Conservation (phyloP, 2,329 filamentous ascomycete species). For the Xylariales sp. region DNA sequence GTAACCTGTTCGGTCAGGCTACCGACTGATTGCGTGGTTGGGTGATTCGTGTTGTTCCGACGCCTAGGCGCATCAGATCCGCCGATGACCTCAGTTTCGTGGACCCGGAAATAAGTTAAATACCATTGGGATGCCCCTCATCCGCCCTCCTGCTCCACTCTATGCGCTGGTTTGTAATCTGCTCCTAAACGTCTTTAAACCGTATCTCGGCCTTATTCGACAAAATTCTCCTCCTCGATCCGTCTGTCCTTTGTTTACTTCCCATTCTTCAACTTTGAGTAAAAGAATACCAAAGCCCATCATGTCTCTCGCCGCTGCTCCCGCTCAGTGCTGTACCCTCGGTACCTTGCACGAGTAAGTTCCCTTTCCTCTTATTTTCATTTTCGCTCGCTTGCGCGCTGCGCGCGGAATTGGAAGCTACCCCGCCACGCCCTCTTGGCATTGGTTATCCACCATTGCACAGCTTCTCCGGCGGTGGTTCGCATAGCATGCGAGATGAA, state of each 20-base stretch:
- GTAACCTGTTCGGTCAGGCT: no score
- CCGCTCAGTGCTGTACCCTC: constrained; percentile 46
- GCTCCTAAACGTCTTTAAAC: no score
- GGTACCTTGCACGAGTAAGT: constrained; percentile 52
- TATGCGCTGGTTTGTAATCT: no score
- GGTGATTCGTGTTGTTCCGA: no score
- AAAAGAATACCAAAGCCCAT: neutral
- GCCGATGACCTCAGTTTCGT: neutral
- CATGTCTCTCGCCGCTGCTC: constrained; percentile 36
- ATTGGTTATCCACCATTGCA: neutral
- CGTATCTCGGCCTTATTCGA: no score
- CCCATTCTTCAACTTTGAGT: neutral
- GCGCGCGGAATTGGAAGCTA: constrained; percentile 1
- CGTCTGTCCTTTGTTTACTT: neutral
- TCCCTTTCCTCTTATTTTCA: neutral
- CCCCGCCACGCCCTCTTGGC: constrained; percentile 4
- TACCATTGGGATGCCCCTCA: neutral
- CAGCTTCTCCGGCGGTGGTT: no score
- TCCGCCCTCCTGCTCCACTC: no score
- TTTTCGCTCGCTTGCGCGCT: neutral
- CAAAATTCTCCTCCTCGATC: neutral
- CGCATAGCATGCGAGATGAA: no score
- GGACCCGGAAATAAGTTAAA: neutral
- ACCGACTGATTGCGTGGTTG: no score
- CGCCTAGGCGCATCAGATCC: no score